Conservation (phyloP, 805 yeast genomes). For the Myxozyma melibiosi region DNA sequence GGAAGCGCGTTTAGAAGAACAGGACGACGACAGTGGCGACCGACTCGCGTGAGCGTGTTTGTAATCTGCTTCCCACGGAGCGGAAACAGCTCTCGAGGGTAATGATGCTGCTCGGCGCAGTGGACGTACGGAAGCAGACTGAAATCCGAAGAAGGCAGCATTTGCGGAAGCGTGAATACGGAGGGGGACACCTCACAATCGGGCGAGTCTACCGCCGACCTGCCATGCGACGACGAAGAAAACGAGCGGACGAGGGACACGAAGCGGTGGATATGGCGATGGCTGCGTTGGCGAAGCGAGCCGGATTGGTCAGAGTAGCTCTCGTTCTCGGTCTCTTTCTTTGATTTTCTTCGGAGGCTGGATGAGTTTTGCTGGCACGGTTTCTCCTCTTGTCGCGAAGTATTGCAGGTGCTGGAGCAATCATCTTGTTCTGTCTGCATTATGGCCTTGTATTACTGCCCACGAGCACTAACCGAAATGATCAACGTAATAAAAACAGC, state of each 20-base stretch:
- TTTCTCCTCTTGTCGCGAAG: not conserved
- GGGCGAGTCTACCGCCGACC: not conserved
- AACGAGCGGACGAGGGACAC: not conserved
- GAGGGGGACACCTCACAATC: not conserved
- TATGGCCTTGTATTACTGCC: too few relatives aligned
- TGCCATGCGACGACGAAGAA: not conserved
- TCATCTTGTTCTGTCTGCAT: not conserved
- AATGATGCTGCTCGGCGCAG: constrained; percentile 2
- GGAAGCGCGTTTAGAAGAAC: too few relatives aligned
- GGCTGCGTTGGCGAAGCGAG: not conserved
- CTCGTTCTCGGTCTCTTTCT: not conserved
- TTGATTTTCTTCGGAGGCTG: too few relatives aligned
- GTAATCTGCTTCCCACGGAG: not conserved
- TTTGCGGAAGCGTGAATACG: constrained; percentile 7
- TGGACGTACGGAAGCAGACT: not conserved
- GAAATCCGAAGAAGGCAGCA: not conserved
- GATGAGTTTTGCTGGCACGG: not conserved
- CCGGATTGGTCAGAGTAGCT: not conserved
- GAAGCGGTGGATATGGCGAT: constrained; percentile 3
- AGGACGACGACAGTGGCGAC: not conserved
- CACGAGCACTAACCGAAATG: too few relatives aligned
- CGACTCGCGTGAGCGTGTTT: not conserved
- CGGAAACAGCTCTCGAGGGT: constrained; percentile 1
- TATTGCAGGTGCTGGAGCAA: too few relatives aligned
- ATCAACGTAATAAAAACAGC: too few relatives aligned